Percentiles rank a stretch among this genome's conserved stretches.
Evolutionary conservation across 2,329 filamentous ascomycete genomes (phyloP).

Genomic region (Leptodontidium sp.): DNA sequence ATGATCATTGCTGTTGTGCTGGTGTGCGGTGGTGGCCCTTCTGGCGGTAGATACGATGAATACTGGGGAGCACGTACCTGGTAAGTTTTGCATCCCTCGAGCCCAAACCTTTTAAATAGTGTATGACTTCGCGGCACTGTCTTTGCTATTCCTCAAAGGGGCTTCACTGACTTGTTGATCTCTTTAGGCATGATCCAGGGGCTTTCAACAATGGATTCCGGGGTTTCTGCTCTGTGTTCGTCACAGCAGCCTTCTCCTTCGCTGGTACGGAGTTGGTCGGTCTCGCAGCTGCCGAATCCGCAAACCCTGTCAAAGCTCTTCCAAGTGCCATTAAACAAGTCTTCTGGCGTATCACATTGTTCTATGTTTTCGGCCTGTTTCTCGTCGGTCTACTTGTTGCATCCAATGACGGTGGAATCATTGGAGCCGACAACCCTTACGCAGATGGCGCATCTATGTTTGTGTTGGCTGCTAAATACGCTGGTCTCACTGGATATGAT

Average conservation of each 20-base stretch:
- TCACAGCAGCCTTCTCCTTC: slow-evolving; percentile 78
- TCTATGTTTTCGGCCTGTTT: slow-evolving; percentile 86
- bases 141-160: neutral
- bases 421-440: neutral
- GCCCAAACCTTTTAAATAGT: neutral
- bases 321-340: slow-evolving; percentile 90
- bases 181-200: neutral
- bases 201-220: slow-evolving; percentile 84
- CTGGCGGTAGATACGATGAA: slow-evolving; percentile 21
- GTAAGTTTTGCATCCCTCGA: neutral
- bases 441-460: slow-evolving; percentile 16
- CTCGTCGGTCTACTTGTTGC: slow-evolving; percentile 11
- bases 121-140: neutral
- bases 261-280: slow-evolving; percentile 80
- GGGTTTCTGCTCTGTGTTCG: slow-evolving; percentile 77
- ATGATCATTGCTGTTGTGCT: slow-evolving; percentile 23
- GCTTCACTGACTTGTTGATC: neutral
- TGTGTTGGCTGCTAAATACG: slow-evolving; percentile 15
- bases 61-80: slow-evolving; percentile 26
- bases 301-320: slow-evolving; percentile 78
- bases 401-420: neutral
- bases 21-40: slow-evolving; percentile 17
- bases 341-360: slow-evolving; percentile 90
- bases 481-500: neutral
- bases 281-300: slow-evolving; percentile 77